Percentiles rank a stretch among this genome's conserved stretches.
phyloP scores from a whole-genome alignment of 257 asterid genomes.

The Jacaranda mimosifolia region DNA sequence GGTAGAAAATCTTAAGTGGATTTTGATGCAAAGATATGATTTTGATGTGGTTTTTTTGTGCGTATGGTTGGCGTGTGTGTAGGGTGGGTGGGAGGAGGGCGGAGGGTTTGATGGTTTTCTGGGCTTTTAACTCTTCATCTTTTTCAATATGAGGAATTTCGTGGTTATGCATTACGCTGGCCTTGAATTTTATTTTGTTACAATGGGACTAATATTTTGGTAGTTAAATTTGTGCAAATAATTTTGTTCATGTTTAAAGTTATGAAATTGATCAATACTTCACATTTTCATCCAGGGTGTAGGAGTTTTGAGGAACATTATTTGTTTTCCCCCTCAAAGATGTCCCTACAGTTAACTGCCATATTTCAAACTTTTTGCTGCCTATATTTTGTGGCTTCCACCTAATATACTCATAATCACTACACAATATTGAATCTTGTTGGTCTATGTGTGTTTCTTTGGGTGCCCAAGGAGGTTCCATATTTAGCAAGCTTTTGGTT shows the following conservation, averaged over 20 bases:
- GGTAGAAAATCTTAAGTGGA: conserved; percentile 4
- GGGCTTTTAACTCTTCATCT: neutral
- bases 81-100: neutral
- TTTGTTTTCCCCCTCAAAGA: neutral
- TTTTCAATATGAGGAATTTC: neutral
- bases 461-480: conserved; percentile 21
- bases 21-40: neutral
- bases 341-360: neutral
- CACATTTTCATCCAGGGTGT: neutral
- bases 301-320: neutral
- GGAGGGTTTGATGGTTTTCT: neutral
- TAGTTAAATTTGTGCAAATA: neutral
- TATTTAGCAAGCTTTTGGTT: neutral
- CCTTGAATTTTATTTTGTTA: neutral
- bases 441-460: neutral
- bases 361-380: neutral
- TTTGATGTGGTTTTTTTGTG: neutral
- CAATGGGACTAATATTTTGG: neutral
- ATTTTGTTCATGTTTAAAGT: neutral
- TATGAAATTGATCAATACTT: neutral
- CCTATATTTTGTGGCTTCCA: neutral
- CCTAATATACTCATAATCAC: neutral
- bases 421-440: neutral
- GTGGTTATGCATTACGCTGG: conserved; percentile 19
- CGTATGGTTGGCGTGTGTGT: neutral